Evolutionary conservation across 805 yeast genomes (phyloP).

Genomic region (Ogataea methanolica): DNA sequence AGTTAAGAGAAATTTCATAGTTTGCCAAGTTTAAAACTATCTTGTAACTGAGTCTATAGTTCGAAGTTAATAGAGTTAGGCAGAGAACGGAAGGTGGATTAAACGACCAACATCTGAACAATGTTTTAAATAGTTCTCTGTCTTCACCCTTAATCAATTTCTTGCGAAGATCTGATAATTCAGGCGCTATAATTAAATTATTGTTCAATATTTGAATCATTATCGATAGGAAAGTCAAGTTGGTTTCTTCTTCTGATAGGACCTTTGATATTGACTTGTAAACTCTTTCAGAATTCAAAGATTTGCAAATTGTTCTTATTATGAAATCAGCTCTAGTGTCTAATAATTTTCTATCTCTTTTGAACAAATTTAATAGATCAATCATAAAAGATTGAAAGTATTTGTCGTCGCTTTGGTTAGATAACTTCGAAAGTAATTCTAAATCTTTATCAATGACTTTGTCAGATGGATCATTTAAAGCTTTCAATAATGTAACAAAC

Average conservation of each 20-base stretch:
- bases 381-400: conserved; percentile 73
- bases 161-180: conserved; percentile 63
- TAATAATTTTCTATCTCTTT: conserved; percentile 60
- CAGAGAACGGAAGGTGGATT: conserved; percentile 87
- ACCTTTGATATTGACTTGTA: conserved; percentile 78
- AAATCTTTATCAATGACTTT: conserved; percentile 72
- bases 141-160: conserved; percentile 39
- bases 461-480: conserved; percentile 65
- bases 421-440: conserved; percentile 66
- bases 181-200: conserved; percentile 81
- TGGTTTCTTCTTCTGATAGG: conserved; percentile 49
- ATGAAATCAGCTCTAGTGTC: conserved; percentile 79
- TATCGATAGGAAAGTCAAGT: conserved; percentile 66
- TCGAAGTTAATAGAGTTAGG: conserved; percentile 78
- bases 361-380: conserved; percentile 64
- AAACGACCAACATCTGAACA: conserved; percentile 89
- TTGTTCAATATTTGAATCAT: conserved; percentile 86
- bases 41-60: conserved; percentile 82
- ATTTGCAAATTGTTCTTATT: conserved; percentile 74
- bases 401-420: conserved; percentile 65
- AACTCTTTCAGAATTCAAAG: conserved; percentile 77
- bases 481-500: conserved; percentile 71
- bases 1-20: conserved; percentile 71
- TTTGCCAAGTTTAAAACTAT: conserved; percentile 78
- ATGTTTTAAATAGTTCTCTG: conserved; percentile 52